Evolutionary conservation across 345 rosid species (phyloP).

Genomic region (Lumnitzera racemosa): DNA sequence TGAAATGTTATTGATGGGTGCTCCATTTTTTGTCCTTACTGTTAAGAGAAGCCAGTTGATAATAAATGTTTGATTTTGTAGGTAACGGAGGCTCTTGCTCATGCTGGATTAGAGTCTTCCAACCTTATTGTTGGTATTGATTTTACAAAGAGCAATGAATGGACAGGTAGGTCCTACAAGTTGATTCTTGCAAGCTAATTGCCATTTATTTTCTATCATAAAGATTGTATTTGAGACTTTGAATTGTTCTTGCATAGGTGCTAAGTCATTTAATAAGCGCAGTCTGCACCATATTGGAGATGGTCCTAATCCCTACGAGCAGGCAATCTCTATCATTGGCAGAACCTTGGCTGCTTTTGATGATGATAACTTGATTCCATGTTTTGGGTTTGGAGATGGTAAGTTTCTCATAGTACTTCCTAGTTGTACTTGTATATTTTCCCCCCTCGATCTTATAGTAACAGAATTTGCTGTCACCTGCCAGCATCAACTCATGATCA

Average conservation of each 20-base stretch:
- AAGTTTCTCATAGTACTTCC: conserved; percentile 3
- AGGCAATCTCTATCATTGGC: conserved; percentile 87
- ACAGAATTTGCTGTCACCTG: conserved; percentile 8
- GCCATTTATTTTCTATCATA: neutral
- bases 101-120: conserved; percentile 87
- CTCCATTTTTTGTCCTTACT: neutral
- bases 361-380: conserved; percentile 91
- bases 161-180: conserved; percentile 67
- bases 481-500: conserved; percentile 96
- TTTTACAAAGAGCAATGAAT: conserved; percentile 96
- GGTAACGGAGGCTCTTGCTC: conserved; percentile 88
- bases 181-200: too few species aligned
- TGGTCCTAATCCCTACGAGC: conserved; percentile 76
- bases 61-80: conserved; percentile 14
- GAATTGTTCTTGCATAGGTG: conserved; percentile 36
- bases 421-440: neutral
- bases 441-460: conserved; percentile 5
- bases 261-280: conserved; percentile 55
- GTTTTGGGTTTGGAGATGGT: conserved; percentile 99
- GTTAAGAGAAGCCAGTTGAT: neutral
- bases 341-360: conserved; percentile 80
- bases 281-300: conserved; percentile 75
- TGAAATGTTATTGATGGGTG: neutral
- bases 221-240: conserved; percentile 4
- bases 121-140: conserved; percentile 98